Base-by-base conservation (phyloP, 176 grass and related monocot species). In the Chrysopogon serrulatus region DNA sequence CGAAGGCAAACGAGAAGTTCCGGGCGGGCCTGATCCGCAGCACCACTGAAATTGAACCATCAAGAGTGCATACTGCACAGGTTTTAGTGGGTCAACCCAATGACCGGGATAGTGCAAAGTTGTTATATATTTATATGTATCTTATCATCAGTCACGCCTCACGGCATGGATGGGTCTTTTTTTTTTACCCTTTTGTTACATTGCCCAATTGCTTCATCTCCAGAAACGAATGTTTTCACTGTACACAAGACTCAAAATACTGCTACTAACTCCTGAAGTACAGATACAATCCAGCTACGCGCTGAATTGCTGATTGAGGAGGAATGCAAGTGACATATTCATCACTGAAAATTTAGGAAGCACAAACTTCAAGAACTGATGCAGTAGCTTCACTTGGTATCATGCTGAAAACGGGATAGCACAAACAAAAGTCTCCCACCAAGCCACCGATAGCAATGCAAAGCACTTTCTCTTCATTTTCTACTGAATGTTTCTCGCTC, bases 401-500 rank as follows among this genome's bases (percentile, higher is more conserved):
- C 59, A 44, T 18, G 23, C n/a, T 26, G 6, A 65, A 51, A 44
- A 39, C 14, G 30, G 21, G 65, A 64, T 33, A 57, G 11, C 48
- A 13, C 5, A 71, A 69, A 48, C 32, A 31, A 8, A 32, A n/a
- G 17, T 79, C 10, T 51, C 45, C 28, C 18, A 34, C 3, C 12
- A 13, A 48, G 7, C 28, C 21, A 3, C 16, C 13, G 1, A 23
- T 17, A 32, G 13, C 63, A 53, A 13, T 37, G 9, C 34, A 41
- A 82, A 35, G 16, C 54, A 48, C 13, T 59, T 34, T 35, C 4
- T 3, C 57, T 28, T 18, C 2, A 28, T 82, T 72, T 56, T 42
- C 69, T 93, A 93, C 32, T 86, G 78, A 24, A 98, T 98, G 71
- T 92, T 95, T 84, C 86, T 94, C 8, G 85, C 86, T 81, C 81